These are phyloP conservation scores for Parmelia sp. DNA, from an alignment of 495 filamentous ascomycete genomes.

Conservation along the genomic window DNA sequence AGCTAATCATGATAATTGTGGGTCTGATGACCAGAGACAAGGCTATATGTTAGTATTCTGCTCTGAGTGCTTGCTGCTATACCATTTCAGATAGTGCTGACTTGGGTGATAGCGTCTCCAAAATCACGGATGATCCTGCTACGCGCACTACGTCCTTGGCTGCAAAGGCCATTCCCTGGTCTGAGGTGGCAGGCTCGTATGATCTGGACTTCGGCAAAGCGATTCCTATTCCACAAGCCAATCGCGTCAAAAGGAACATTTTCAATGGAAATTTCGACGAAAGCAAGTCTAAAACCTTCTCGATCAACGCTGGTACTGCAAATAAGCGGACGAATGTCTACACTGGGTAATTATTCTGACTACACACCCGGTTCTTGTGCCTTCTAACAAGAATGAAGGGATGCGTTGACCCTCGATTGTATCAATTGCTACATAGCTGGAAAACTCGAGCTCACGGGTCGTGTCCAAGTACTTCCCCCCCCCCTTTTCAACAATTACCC, in stretches of 20 bases:
- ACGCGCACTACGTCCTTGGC: constrained; percentile 27
- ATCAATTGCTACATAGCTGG: constrained; percentile 32
- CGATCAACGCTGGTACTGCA: constrained; percentile 25
- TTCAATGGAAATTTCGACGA: constrained; percentile 15
- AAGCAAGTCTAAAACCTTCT: constrained; percentile 22
- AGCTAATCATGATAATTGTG: constrained; percentile 34
- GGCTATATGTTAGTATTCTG: constrained; percentile 30
- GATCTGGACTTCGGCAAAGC: constrained; percentile 32
- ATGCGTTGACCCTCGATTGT: constrained; percentile 31
- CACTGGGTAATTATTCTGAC: too few species aligned
- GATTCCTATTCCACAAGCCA: constrained; percentile 9
- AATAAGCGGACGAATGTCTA: too few species aligned
- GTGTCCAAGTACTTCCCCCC: constrained; percentile 20
- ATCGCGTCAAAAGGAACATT: neutral
- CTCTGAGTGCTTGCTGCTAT: too few species aligned
- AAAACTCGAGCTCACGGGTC: constrained; percentile 29
- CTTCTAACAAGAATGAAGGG: too few species aligned
- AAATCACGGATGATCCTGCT: neutral
- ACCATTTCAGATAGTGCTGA: neutral
- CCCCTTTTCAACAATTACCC: neutral
- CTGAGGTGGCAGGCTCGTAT: constrained; percentile 32
- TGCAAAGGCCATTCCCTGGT: constrained; percentile 28
- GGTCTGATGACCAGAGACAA: constrained; percentile 29
- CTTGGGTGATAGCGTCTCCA: neutral
- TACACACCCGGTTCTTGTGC: constrained; percentile 3